Evolutionary conservation across 352 stramenopile species (phyloP).

Genomic region (Phytophthora meadii): DNA sequence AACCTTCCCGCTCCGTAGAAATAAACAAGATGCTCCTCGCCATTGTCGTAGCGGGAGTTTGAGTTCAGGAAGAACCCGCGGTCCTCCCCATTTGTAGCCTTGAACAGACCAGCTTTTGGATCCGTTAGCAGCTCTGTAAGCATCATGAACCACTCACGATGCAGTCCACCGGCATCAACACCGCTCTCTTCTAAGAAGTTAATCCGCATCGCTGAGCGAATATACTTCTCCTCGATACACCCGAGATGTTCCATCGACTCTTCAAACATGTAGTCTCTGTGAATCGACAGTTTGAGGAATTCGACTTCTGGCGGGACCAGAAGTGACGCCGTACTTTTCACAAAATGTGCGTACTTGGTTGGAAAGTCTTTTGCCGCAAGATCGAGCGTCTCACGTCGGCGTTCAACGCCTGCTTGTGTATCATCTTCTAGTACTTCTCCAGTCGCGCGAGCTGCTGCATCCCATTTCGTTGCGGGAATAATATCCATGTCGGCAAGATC

Average conservation of each 20-base stretch:
- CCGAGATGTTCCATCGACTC: constrained; percentile 71
- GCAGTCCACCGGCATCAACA: constrained; percentile 85
- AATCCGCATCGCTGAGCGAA: constrained; percentile 72
- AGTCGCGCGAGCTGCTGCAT: constrained; percentile 41
- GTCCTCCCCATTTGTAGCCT: constrained; percentile 56
- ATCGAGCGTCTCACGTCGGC: constrained; percentile 37
- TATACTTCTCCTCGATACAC: constrained; percentile 60
- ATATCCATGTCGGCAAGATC: constrained; percentile 48
- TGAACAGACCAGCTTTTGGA: constrained; percentile 60
- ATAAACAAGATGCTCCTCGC: constrained; percentile 75
- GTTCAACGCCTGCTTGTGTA: constrained; percentile 35
- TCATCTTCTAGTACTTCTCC: constrained; percentile 41
- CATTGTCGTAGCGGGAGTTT: constrained; percentile 62
- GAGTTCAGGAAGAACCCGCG: constrained; percentile 70
- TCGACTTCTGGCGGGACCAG: constrained; percentile 51
- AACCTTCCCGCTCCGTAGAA: constrained; percentile 64
- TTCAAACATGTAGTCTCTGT: constrained; percentile 62
- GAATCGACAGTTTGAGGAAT: constrained; percentile 57
- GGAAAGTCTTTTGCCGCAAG: constrained; percentile 50
- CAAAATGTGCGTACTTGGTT: constrained; percentile 60
- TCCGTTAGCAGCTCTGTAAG: constrained; percentile 68
- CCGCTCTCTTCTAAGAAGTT: constrained; percentile 86
- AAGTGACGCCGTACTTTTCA: constrained; percentile 41
- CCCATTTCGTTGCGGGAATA: constrained; percentile 39
- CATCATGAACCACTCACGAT: constrained; percentile 91